Base-by-base conservation (phyloP, 129 eudicot genomes). In the Flaveria ramosissima region DNA sequence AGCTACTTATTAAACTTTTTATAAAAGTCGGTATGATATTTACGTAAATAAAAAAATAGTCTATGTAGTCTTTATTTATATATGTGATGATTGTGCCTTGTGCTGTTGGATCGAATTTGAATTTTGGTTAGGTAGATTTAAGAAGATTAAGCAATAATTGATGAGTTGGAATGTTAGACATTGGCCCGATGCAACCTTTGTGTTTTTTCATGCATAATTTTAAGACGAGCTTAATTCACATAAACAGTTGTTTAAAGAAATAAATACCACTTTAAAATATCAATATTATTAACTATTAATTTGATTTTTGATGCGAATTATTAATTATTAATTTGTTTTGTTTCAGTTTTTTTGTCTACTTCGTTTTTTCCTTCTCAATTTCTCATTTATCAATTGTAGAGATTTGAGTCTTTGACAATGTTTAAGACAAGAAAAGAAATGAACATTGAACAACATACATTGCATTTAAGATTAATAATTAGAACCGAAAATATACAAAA, bases 401-500 rank as follows among this genome's bases (percentile, higher is more conserved):
- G 41, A 36, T 36, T 36, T 5, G 41, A 9, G 13, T 9, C 11
- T 45, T 45, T 45, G 48, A 45, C 48, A 45, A 45, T 45, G 52
- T 47, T 47, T 10, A 47, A 48, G n/a, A 14, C 14, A 48, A 14
- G 16, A 53, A 6, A 30, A 30, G 36, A 30, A 23, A 23, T 5
- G 63, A 72, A 24, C 51, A 57, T 17, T 2, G 19, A 71, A 62
- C 27, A 71, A 27, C 15, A 52, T 36, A 51, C 11, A 77, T 77
- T 77, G 56, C 46, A 52, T 52, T 77, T 16, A 53, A 21, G 27
- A 50, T 78, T 61, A 15, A 71, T 50, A 51, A 76, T 66, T 14
- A 39, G 66, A 19, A 74, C 15, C 27, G 30, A 64, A 61, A 19
- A 80, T 80, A 39, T 80, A 73, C 83, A 80, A 73, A 65, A 65